A percentile compares a stretch with the other conserved stretches of the same genome.
These are phyloP conservation scores for Luffa acutangula DNA, from an alignment of 306 rosid species.

Conservation along the genomic window DNA sequence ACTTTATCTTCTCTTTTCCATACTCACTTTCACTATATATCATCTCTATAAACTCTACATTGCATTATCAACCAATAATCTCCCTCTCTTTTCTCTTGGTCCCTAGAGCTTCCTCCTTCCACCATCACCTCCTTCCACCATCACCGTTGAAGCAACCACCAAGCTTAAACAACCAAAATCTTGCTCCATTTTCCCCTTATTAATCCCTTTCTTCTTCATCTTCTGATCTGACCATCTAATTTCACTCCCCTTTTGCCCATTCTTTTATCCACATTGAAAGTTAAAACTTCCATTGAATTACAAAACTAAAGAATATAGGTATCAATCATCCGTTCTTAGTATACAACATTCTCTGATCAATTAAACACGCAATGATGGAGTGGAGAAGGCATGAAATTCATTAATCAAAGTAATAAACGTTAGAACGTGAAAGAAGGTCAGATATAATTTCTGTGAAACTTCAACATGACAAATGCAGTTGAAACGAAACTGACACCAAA, in stretches of 20 bases:
- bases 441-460: neutral
- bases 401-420: neutral
- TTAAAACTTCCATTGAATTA: neutral
- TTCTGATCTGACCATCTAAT: neutral
- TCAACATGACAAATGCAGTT: neutral
- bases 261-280: too few relatives aligned
- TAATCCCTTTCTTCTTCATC: neutral
- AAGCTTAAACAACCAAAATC: neutral
- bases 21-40: too few relatives aligned
- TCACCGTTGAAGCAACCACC: too few relatives aligned
- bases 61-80: too few relatives aligned
- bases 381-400: neutral
- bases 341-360: neutral
- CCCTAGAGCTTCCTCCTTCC: too few relatives aligned
- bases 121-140: too few relatives aligned
- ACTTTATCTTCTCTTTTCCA: too few relatives aligned
- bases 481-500: neutral
- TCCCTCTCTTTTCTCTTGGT: too few relatives aligned
- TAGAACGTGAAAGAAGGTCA: neutral
- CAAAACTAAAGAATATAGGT: too few relatives aligned
- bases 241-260: neutral
- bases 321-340: neutral
- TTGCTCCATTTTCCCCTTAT: neutral
- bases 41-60: too few relatives aligned
- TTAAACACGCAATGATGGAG: neutral